Base-by-base conservation (phyloP, 164 flowering plant species). In the Cinnamomum chago region DNA sequence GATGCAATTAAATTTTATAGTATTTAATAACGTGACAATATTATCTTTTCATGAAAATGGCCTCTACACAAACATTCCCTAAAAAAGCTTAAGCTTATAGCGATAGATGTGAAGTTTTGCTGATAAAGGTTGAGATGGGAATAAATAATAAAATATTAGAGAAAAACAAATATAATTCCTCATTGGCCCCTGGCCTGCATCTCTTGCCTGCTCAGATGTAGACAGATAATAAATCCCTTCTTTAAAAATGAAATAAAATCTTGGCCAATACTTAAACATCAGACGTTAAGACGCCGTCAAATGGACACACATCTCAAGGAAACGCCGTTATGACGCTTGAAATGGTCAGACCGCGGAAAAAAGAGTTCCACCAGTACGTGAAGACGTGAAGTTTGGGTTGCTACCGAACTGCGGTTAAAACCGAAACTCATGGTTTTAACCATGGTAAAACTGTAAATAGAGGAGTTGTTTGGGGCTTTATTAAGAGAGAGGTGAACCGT, bases 121-220 rank as follows among this genome's bases (percentile, higher is more conserved):
- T 3, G 33, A 5, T 30, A 30, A 30, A 4, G 30, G 5, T 30
- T 30, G 5, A 30, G 35, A 30, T 30, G 35, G 35, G 35, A 30
- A 30, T 30, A 30, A 30, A 30, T 30, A 30, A 30, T 30, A 4
- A 30, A 30, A 3, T 30, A 30, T 30, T 30, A 30, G 35, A 30
- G 35, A 30, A 7, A 40, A 40, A 35, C 6, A 9, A 7, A 40
- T 7, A 40, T 7, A 40, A 40, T 7, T 40, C 47, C 47, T 7
- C 47, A 5, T 40, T 40, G 1, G 0, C 9, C 47, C 11, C 47
- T 9, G 27, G 73, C 73, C 73, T 35, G 73, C 28, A 70, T 55
- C 62, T 13, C 73, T 70, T 70, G 73, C 73, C 73, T 52, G 64
- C 64, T 52, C 73, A 33, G 35, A 70, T 13, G 62, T 65, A 23